These are phyloP conservation scores for Fusarium verticillioides DNA, from an alignment of 2,329 filamentous ascomycete species.

Conservation along the genomic window DNA sequence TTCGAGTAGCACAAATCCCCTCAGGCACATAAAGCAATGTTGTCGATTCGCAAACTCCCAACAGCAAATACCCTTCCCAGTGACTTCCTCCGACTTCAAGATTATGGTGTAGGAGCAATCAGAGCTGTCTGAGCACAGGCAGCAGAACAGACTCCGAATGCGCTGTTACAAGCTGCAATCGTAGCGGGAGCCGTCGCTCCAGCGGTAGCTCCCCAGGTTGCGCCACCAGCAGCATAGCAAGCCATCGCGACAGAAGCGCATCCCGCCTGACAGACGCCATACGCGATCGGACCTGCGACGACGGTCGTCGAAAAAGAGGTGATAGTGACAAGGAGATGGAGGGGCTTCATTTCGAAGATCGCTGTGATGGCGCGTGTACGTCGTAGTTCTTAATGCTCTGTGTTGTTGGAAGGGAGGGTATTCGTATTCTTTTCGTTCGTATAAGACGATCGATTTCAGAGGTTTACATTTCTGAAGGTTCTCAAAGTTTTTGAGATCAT, in stretches of 20 bases:
- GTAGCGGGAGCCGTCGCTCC: neutral
- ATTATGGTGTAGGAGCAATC: neutral
- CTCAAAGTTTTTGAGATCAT: no score
- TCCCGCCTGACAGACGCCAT: neutral
- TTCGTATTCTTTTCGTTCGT: neutral
- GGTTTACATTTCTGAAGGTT: neutral
- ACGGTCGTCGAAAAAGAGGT: rapidly evolving
- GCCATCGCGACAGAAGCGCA: neutral
- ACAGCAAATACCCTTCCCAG: rapidly evolving
- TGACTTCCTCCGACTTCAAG: no score
- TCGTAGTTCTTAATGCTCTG: neutral
- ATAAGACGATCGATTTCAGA: neutral
- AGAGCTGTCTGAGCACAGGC: neutral
- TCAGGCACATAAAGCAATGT: rapidly evolving
- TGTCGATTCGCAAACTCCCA: neutral
- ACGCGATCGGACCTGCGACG: neutral
- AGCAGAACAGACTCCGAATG: slow-evolving; percentile 9
- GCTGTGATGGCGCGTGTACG: neutral
- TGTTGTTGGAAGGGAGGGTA: neutral
- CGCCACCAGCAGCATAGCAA: neutral
- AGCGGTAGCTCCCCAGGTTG: slow-evolving; percentile 1
- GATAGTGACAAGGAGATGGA: rapidly evolving
- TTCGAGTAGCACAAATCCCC: no score
- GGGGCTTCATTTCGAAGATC: neutral
- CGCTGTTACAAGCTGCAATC: neutral